Conservation (phyloP, 305 asterid genomes). For the Petunia hybrid region DNA sequence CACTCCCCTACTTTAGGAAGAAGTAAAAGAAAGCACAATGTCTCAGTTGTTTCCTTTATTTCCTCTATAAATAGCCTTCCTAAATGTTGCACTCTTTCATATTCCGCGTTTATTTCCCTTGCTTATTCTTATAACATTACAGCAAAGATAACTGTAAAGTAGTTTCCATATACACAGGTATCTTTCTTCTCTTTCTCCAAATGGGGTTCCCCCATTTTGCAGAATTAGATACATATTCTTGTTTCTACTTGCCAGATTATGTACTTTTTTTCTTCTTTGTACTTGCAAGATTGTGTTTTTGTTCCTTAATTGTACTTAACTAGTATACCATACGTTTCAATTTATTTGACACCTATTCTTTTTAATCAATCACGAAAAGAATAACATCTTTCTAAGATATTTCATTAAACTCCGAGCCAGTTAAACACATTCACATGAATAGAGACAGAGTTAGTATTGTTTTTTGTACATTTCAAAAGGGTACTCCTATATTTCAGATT, state of each 20-base stretch:
- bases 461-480: not conserved
- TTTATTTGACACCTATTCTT: too few relatives aligned
- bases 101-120: not conserved
- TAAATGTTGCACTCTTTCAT: not conserved
- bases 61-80: conserved; percentile 17
- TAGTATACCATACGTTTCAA: not conserved
- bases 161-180: conserved; percentile 28
- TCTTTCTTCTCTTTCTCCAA: not conserved
- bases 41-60: not conserved
- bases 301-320: not conserved
- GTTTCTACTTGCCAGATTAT: not conserved
- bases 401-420: too few relatives aligned
- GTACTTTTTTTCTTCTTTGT: not conserved
- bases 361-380: too few relatives aligned
- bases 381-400: not conserved
- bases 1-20: not conserved
- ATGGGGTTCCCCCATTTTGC: not conserved
- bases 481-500: not conserved
- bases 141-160: not conserved
- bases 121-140: not conserved
- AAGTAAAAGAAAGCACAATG: not conserved
- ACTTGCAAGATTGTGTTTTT: not conserved
- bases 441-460: not conserved
- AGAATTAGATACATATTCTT: not conserved
- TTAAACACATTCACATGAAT: too few relatives aligned